A percentile compares a stretch with the other conserved stretches of the same genome.
Evolutionary conservation across 805 yeast genomes (phyloP).

Genomic region (Suhomyces canberraensis): DNA sequence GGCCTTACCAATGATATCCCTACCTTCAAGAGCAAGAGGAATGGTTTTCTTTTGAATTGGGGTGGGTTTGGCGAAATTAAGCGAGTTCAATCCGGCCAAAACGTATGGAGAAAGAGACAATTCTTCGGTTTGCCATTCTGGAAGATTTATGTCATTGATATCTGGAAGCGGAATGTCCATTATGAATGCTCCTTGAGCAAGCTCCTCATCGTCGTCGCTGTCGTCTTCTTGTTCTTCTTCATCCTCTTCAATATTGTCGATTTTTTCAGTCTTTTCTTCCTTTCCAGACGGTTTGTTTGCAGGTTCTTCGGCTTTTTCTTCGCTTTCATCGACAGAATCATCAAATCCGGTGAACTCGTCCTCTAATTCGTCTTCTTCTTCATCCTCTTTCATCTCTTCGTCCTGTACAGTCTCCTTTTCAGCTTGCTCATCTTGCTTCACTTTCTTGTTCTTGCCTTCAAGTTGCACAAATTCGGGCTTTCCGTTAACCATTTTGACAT

Average conservation of each 20-base stretch:
- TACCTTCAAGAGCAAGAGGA: constrained; percentile 68
- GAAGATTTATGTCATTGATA: constrained; percentile 44
- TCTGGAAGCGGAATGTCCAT: constrained; percentile 30
- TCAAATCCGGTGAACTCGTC: constrained; percentile 28
- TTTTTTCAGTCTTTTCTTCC: too few relatives aligned
- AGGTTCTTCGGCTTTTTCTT: constrained; percentile 4
- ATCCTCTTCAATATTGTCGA: constrained; percentile 8
- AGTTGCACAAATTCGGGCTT: constrained; percentile 50
- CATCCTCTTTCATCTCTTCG: constrained; percentile 2
- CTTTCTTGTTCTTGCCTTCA: constrained; percentile 27
- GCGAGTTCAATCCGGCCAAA: constrained; percentile 56
- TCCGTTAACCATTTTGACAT: constrained; percentile 71
- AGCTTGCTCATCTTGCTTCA: constrained; percentile 10
- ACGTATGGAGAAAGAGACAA: constrained; percentile 50
- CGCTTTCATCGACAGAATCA: constrained; percentile 12
- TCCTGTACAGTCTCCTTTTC: constrained; percentile 5
- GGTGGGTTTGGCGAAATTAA: constrained; percentile 71
- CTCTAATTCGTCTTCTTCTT: constrained; percentile 21
- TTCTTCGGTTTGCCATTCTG: constrained; percentile 56
- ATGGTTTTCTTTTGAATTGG: constrained; percentile 76
- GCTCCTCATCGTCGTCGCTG: constrained; percentile 10
- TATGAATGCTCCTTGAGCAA: constrained; percentile 30
- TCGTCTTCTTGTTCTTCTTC: not conserved
- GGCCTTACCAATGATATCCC: constrained; percentile 92
- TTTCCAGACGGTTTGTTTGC: constrained; percentile 5